These are phyloP conservation scores for Cymbopogon flexuosus DNA, from an alignment of 202 grass and related monocot species.

Conservation along the genomic window DNA sequence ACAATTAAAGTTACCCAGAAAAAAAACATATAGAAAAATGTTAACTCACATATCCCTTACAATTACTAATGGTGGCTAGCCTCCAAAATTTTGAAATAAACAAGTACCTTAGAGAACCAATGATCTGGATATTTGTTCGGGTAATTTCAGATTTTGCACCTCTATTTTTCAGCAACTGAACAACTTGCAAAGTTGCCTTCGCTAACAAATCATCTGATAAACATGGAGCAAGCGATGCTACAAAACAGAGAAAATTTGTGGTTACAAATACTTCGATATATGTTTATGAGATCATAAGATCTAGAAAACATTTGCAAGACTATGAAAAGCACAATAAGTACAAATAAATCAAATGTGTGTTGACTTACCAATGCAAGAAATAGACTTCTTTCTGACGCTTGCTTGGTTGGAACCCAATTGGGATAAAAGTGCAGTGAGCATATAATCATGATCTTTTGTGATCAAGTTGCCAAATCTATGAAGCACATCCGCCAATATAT, in stretches of 20 bases:
- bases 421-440: conserved; percentile 64
- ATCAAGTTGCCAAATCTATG: conserved; percentile 86
- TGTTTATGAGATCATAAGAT: neutral
- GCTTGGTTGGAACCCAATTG: conserved; percentile 82
- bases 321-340: neutral
- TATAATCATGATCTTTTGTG: conserved; percentile 73
- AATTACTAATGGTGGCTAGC: neutral
- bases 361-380: conserved; percentile 82
- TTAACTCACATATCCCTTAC: neutral
- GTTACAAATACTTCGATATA: neutral
- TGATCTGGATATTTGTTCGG: conserved; percentile 98
- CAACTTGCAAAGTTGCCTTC: conserved; percentile 70
- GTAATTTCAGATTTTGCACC: conserved; percentile 71
- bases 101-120: conserved; percentile 90
- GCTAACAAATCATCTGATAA: conserved; percentile 91
- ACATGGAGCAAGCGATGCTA: conserved; percentile 84
- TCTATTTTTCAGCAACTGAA: conserved; percentile 73
- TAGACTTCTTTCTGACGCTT: conserved; percentile 86
- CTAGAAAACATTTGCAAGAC: conserved; percentile 16
- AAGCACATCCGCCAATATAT: conserved; percentile 89
- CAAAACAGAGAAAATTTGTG: conserved; percentile 14
- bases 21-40: neutral
- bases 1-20: neutral
- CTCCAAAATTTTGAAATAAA: conserved; percentile 15
- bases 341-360: neutral